Evolutionary conservation across 768 basidiomycete species (phyloP), one percentile per base, ranked within the genome.

Genomic region (Collybiopsis confluens): DNA sequence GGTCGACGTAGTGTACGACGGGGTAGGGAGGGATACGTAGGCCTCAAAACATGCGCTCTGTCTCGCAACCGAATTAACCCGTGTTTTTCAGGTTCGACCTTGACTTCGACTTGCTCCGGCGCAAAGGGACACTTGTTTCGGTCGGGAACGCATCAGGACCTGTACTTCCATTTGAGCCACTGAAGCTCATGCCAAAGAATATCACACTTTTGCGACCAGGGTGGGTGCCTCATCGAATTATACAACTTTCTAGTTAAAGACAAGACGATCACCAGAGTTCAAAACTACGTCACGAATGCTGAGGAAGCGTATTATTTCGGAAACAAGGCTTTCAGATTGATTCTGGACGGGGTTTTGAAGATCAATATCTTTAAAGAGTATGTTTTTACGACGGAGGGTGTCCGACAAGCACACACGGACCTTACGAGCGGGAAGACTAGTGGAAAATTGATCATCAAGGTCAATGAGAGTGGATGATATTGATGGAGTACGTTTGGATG

Each of bases 11-110:
- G 80, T 92, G 21, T 96, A 88, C 62, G 96, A 99, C 62, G 96
- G 96, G 26, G 92, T 99, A n/a, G 96, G 96, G 1, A 95, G 90
- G 73, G 90, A 92, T 66, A 98, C 94, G 81, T 95, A 70, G 54
- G 88, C 75, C 20, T 33, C 15, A 9, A 26, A n/a, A n/a, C n/a
- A 28, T 9, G 1, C 23, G 24, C 4, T 27, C 26, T 37, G 21
- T 53, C 10, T 35, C 54, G 41, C 55, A 23, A 42, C 54, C 44
- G 56, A 37, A 16, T 42, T 30, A 48, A 61, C 40, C 21, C 15
- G 10, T 7, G 24, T 54, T 55, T 36, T 23, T 13, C 59, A 90
- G 88, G 4, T 89, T 88, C 64, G 88, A 91, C 56, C 77, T 78
- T 56, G 77, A 95, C 72, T 90, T 96, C 70, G 79, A 85, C 65